A percentile compares a stretch with the other conserved stretches of the same genome.
phyloP scores from a whole-genome alignment of 169 alveolate species.

The Eimeria brunetti region DNA sequence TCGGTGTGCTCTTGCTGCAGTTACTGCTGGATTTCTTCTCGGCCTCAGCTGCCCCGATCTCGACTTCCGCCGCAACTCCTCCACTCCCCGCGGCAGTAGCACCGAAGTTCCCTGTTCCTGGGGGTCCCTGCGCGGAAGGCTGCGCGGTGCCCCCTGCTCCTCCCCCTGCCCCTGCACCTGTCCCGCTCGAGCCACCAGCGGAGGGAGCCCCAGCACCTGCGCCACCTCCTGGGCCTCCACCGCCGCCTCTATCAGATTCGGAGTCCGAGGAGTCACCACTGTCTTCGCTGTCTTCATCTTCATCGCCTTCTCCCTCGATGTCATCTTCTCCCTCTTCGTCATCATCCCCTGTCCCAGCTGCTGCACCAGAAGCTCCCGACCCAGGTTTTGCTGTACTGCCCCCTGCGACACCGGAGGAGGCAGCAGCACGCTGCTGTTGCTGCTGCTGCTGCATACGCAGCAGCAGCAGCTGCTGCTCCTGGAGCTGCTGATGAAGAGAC shows the following conservation, averaged over 20 bases:
- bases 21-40: not conserved
- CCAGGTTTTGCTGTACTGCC: conserved; percentile 34
- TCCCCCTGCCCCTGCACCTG: conserved; percentile 35
- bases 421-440: conserved; percentile 73
- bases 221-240: conserved; percentile 64
- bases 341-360: conserved; percentile 63
- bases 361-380: conserved; percentile 36
- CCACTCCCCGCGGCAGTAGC: conserved; percentile 39
- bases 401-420: conserved; percentile 29
- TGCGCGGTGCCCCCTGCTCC: conserved; percentile 42
- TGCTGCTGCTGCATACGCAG: conserved; percentile 74
- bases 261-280: conserved; percentile 65
- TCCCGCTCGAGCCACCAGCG: conserved; percentile 42
- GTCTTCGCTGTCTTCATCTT: conserved; percentile 69
- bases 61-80: conserved; percentile 8
- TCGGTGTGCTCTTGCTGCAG: not conserved
- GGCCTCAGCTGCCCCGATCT: not conserved
- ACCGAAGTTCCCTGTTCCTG: conserved; percentile 47
- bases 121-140: conserved; percentile 46
- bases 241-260: conserved; percentile 61
- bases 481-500: conserved; percentile 73
- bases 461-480: conserved; percentile 63
- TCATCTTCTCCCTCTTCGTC: conserved; percentile 74
- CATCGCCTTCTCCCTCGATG: conserved; percentile 71
- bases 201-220: conserved; percentile 69